These are phyloP conservation scores for Torulaspora gathmanii DNA, from an alignment of 805 yeast genomes.

Conservation along the genomic window DNA sequence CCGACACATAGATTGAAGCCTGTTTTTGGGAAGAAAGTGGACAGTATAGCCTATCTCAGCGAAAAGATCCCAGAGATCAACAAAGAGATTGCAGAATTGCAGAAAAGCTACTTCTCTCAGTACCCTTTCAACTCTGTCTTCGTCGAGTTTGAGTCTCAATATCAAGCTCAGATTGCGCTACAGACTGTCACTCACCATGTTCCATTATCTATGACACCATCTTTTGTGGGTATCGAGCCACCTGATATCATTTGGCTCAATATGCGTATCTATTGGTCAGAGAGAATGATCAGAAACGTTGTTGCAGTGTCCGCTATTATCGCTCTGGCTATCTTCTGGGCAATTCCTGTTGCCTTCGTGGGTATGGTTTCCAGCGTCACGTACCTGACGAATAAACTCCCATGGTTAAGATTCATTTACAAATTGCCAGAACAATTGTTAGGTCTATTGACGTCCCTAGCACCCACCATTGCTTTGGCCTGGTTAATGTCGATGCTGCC, in stretches of 20 bases:
- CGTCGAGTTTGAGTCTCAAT: constrained; percentile 74
- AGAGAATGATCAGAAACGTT: constrained; percentile 50
- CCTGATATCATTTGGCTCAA: constrained; percentile 64
- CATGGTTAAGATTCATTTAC: constrained; percentile 52
- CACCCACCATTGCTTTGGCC: constrained; percentile 64
- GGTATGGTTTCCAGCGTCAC: constrained; percentile 69
- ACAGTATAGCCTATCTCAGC: constrained; percentile 53
- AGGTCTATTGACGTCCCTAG: constrained; percentile 63
- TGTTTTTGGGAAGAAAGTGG: constrained; percentile 55
- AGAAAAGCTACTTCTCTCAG: constrained; percentile 43
- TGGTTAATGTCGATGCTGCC: constrained; percentile 65
- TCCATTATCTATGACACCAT: constrained; percentile 60
- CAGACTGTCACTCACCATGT: constrained; percentile 61
- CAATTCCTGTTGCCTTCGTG: constrained; percentile 73
- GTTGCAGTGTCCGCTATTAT: constrained; percentile 50
- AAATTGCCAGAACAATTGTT: constrained; percentile 49
- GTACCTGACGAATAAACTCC: constrained; percentile 52
- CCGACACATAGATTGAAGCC: constrained; percentile 50
- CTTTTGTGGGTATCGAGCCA: constrained; percentile 59
- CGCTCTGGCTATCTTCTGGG: constrained; percentile 62
- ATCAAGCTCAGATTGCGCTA: constrained; percentile 66
- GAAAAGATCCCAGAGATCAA: constrained; percentile 56
- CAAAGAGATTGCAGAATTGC: constrained; percentile 52
- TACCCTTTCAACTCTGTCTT: constrained; percentile 74
- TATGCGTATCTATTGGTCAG: constrained; percentile 79